phyloP scores from a whole-genome alignment of 2,329 filamentous ascomycete species.

The Emericellopsis cladophorae region DNA sequence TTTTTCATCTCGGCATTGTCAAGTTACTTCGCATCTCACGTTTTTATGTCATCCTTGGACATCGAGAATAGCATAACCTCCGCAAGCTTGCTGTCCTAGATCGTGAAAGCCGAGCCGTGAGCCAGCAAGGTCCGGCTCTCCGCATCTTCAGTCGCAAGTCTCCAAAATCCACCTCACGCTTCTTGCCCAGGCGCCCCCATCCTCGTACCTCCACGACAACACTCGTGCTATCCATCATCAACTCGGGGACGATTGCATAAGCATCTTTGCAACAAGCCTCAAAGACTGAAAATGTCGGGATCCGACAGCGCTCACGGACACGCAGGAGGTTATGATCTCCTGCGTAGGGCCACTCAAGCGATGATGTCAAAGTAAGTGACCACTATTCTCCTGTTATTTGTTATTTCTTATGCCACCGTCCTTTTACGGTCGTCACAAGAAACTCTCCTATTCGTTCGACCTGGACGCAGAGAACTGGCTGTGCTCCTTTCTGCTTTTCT shows the following conservation, averaged over 20 bases:
- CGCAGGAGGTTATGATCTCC: slow-evolving; percentile 39
- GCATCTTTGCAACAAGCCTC: slow-evolving; percentile 5
- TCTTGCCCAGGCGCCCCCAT: not conserved
- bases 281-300: slow-evolving; percentile 30
- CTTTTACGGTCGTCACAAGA: not conserved
- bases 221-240: slow-evolving; percentile 4
- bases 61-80: too few species aligned
- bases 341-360: slow-evolving; percentile 47
- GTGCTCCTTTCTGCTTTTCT: not conserved
- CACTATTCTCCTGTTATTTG: not conserved
- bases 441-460: too few species aligned
- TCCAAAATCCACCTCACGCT: too few species aligned
- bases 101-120: too few species aligned
- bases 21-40: too few species aligned
- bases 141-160: too few species aligned
- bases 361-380: slow-evolving; percentile 49
- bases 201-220: not conserved
- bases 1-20: not conserved
- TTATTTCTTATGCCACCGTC: not conserved
- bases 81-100: too few species aligned
- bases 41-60: too few species aligned
- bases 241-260: slow-evolving; percentile 4
- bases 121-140: not conserved
- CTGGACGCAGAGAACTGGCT: too few species aligned
- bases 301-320: slow-evolving; percentile 27